Percentiles rank a stretch among this genome's conserved stretches.
Evolutionary conservation across 352 stramenopile species (phyloP).

Genomic region (Pythium oligandrum): DNA sequence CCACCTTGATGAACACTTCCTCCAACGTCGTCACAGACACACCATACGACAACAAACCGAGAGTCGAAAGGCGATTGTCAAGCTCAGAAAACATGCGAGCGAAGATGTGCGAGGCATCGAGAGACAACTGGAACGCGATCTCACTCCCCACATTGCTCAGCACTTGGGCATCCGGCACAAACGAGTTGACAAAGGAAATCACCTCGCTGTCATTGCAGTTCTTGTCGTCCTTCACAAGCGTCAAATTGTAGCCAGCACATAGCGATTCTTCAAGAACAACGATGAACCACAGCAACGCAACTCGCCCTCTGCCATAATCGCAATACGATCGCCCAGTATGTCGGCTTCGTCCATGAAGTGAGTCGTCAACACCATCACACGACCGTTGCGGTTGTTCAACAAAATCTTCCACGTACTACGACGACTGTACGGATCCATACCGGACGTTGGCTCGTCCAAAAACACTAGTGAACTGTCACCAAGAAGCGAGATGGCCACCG

Average conservation of each 20-base stretch:
- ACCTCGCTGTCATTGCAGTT: slow-evolving; percentile 28
- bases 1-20: slow-evolving; percentile 90
- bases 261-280: slow-evolving; percentile 73
- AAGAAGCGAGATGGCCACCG: slow-evolving; percentile 86
- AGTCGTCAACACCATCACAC: slow-evolving; percentile 81
- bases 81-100: slow-evolving; percentile 66
- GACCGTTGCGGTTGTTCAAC: slow-evolving; percentile 39
- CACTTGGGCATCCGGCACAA: slow-evolving; percentile 52
- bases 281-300: slow-evolving; percentile 59
- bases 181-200: slow-evolving; percentile 30
- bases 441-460: slow-evolving; percentile 90
- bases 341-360: slow-evolving; percentile 93
- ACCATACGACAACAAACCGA: slow-evolving; percentile 59
- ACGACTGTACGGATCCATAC: slow-evolving; percentile 94
- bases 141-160: slow-evolving; percentile 77
- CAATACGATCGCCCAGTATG: slow-evolving; percentile 58
- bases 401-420: slow-evolving; percentile 88
- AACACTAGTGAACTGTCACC: slow-evolving; percentile 82
- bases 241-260: slow-evolving; percentile 58
- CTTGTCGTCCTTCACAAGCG: slow-evolving; percentile 47
- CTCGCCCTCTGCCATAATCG: slow-evolving; percentile 69
- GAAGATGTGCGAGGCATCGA: slow-evolving; percentile 52
- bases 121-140: slow-evolving; percentile 71
- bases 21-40: slow-evolving; percentile 90
- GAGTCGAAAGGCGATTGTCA: slow-evolving; percentile 27